Conservation (phyloP, 2,329 filamentous ascomycete species). For the Sclerotinia nivalis region DNA sequence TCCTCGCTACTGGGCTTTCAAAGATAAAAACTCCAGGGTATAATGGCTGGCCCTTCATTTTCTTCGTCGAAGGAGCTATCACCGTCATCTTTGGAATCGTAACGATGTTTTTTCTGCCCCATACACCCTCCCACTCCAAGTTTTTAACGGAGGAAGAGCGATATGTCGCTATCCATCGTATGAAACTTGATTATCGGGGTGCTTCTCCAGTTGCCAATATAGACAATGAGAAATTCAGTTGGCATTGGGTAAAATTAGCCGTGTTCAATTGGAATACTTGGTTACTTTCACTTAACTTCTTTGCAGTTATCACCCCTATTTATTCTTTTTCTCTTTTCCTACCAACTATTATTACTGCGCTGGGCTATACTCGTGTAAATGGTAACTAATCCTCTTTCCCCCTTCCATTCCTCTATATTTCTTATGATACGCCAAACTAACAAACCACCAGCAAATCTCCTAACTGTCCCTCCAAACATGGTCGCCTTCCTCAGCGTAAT, state of each 20-base stretch:
- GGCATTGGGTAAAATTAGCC: slow-evolving; percentile 23
- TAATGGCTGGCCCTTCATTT: slow-evolving; percentile 23
- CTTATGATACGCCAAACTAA: neutral
- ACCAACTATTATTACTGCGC: slow-evolving; percentile 47
- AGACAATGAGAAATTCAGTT: slow-evolving; percentile 21
- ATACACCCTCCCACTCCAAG: slow-evolving; percentile 20
- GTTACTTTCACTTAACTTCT: slow-evolving; percentile 20
- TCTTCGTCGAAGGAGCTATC: slow-evolving; percentile 21
- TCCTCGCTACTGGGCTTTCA: slow-evolving; percentile 53
- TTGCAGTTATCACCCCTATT: slow-evolving; percentile 28
- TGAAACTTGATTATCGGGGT: slow-evolving; percentile 20
- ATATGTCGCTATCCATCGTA: slow-evolving; percentile 16
- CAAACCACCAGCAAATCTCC: slow-evolving; percentile 50
- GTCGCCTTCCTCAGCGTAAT: slow-evolving; percentile 68
- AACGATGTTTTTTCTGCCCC: slow-evolving; percentile 10
- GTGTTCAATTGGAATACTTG: slow-evolving; percentile 23
- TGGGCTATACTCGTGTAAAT: slow-evolving; percentile 52
- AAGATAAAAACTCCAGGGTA: slow-evolving; percentile 14
- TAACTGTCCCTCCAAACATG: slow-evolving; percentile 57
- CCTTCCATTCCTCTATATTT: neutral
- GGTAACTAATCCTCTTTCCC: neutral
- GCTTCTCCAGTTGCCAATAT: slow-evolving; percentile 2
- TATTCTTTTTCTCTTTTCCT: slow-evolving; percentile 47
- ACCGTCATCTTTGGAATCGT: slow-evolving; percentile 17
- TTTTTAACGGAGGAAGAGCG: slow-evolving; percentile 18